These are phyloP conservation scores for Leucocoprinus sp. DNA, from an alignment of 768 basidiomycete species.

Conservation along the genomic window DNA sequence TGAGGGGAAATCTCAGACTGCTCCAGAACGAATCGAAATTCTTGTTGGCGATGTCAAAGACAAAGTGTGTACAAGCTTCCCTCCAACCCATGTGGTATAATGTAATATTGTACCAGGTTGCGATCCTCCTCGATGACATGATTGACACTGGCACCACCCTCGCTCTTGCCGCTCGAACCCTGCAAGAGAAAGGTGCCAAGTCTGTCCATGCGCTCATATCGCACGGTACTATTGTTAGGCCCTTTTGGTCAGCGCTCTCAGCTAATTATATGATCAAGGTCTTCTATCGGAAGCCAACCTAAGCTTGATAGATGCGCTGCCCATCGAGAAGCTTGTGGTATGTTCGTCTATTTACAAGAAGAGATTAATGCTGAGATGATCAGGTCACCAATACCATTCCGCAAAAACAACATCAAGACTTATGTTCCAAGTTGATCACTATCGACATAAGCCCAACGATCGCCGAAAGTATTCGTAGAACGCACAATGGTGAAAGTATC, in stretches of 20 bases:
- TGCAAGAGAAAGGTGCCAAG: constrained; percentile 84
- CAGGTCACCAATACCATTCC: constrained; percentile 95
- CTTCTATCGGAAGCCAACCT: constrained; percentile 74
- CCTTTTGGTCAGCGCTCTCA: constrained; percentile 12
- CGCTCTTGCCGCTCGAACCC: constrained; percentile 72
- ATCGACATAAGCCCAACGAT: constrained; percentile 90
- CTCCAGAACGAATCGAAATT: constrained; percentile 82
- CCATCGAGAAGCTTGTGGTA: constrained; percentile 82
- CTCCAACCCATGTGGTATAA: neutral
- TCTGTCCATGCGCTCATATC: constrained; percentile 84
- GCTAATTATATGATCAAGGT: constrained; percentile 33
- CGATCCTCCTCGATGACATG: constrained; percentile 98
- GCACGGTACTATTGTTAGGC: constrained; percentile 53
- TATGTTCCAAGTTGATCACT: constrained; percentile 71
- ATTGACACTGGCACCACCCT: constrained; percentile 93
- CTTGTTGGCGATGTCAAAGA: constrained; percentile 90
- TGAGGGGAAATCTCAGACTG: constrained; percentile 53
- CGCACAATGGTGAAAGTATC: constrained; percentile 91
- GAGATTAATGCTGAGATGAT: neutral
- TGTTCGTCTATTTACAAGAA: constrained; percentile 17
- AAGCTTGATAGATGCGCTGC: constrained; percentile 56
- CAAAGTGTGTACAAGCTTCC: constrained; percentile 43
- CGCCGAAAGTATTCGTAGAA: constrained; percentile 92
- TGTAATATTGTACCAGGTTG: constrained; percentile 42
- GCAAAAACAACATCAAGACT: constrained; percentile 57